Evolutionary conservation across 2,329 filamentous ascomycete species (phyloP), one percentile per base, ranked within the genome.

Genomic region (Berkeleyomyces basicola): DNA sequence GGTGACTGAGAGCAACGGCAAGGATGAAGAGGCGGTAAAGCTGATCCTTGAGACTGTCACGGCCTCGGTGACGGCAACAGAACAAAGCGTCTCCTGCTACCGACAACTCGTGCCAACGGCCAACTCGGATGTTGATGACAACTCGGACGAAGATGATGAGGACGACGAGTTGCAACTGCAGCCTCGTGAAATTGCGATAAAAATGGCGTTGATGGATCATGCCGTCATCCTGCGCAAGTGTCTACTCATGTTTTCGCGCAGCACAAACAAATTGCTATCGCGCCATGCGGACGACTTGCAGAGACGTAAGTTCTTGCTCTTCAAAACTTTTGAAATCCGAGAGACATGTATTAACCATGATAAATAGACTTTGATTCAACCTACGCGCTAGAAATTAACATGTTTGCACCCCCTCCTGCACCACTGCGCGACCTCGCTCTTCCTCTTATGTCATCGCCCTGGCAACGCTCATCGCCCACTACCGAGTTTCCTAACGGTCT

Each of bases 181-280:
- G 31, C 76, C 81, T 0, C 79, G 90, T 68, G 86, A 95, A 67
- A 88, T 82, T 58, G 88, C 90, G 1, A 83, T 97, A 67, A 87
- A 86, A 69, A 87, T 91, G 71, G 88, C 90, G 0, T 79, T 97
- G 39, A 81, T 95, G 49, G 93, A 97, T 69, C 91, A 97, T 72
- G 89, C 90, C 2, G 81, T 95, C 65, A 85, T 89, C 72, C 84
- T 97, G 68, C 90, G 92, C 75, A 84, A 89, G 66, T 92, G 89
- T 68, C 74, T 97, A 66, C 78, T 78, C 3, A 78, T 84, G 68
- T 88, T 89, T 72, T 79, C 80, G 64, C 83, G 81, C 72, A 83
- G 79, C 75, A 80, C 73, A 46, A 83, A 81, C 72, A 82, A 77
- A 72, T 79, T 75, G 72, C 83, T 81, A 71, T 77, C 73, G 68